These are phyloP conservation scores for Sporisorium exsertum DNA, from an alignment of 1,284 basidiomycete genomes.

Conservation along the genomic window DNA sequence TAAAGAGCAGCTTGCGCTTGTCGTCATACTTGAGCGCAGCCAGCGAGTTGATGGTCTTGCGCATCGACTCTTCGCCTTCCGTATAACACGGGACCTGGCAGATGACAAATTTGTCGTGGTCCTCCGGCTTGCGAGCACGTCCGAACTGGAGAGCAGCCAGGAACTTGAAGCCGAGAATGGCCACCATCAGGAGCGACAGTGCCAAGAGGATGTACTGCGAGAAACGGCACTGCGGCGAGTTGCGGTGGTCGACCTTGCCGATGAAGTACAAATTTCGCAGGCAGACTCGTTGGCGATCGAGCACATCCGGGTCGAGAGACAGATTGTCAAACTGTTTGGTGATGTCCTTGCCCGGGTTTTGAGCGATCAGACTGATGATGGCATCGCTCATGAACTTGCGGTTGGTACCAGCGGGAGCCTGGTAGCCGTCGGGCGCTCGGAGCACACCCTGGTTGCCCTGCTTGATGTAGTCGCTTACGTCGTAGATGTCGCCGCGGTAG, in stretches of 20 bases:
- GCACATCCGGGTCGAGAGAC: constrained; percentile 76
- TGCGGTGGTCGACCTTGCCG: constrained; percentile 90
- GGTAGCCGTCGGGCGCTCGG: constrained; percentile 75
- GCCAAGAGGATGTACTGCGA: constrained; percentile 91
- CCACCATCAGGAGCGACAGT: constrained; percentile 90
- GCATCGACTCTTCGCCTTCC: constrained; percentile 88
- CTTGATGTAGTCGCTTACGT: constrained; percentile 80
- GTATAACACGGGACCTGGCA: constrained; percentile 99
- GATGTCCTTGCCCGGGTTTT: constrained; percentile 84
- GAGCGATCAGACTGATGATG: constrained; percentile 85
- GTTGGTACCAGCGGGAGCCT: constrained; percentile 75
- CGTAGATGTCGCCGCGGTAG: constrained; percentile 87
- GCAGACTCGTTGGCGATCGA: constrained; percentile 84
- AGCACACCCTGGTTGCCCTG: constrained; percentile 70
- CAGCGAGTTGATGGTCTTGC: constrained; percentile 91
- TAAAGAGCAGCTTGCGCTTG: constrained; percentile 92
- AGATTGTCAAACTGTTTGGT: constrained; percentile 82
- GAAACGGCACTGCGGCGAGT: constrained; percentile 90
- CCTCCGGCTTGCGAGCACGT: constrained; percentile 85
- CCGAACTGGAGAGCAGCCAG: constrained; percentile 91
- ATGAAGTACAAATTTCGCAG: constrained; percentile 91
- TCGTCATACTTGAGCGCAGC: constrained; percentile 96
- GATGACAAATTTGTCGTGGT: constrained; percentile 98
- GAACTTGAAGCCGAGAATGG: constrained; percentile 98
- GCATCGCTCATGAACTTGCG: constrained; percentile 80